A percentile compares a stretch with the other conserved stretches of the same genome.
These are phyloP conservation scores for Talaromyces sp. DNA, from an alignment of 2,329 filamentous ascomycete species.

Conservation along the genomic window DNA sequence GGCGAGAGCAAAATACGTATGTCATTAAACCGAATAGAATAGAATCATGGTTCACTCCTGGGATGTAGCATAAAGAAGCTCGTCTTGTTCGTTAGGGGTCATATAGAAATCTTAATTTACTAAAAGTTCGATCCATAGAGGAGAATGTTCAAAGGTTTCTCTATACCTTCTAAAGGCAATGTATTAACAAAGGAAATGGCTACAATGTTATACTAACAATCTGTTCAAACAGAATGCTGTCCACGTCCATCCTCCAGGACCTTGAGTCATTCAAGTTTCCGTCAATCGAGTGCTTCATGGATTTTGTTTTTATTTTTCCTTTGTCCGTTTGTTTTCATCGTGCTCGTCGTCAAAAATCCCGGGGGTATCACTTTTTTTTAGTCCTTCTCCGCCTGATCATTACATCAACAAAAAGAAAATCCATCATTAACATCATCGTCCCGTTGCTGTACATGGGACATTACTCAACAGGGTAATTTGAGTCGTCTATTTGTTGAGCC, in stretches of 20 bases:
- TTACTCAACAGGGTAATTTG: not conserved
- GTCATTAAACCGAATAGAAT: not conserved
- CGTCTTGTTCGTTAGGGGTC: not conserved
- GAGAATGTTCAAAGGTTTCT: not conserved
- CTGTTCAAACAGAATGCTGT: not conserved
- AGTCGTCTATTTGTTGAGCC: constrained; percentile 34
- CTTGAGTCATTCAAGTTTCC: constrained; percentile 12
- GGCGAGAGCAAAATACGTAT: not conserved
- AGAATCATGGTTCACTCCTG: not conserved
- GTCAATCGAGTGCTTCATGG: not conserved
- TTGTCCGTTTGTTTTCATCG: constrained; percentile 4
- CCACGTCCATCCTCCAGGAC: constrained; percentile 5
- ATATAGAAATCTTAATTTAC: not conserved
- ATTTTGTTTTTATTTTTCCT: not conserved
- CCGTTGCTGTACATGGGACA: not conserved
- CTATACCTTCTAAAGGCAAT: not conserved
- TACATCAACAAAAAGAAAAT: constrained; percentile 5
- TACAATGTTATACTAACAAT: not conserved
- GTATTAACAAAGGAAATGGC: not conserved
- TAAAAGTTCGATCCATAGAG: not conserved
- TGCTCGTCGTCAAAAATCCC: constrained; percentile 12
- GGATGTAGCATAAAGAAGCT: not conserved
- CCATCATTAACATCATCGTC: constrained; percentile 8
- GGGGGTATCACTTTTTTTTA: constrained; percentile 8
- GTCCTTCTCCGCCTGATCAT: constrained; percentile 1